phyloP scores from a whole-genome alignment of 208 protist genomes.

The Histomonas meleagridis region DNA sequence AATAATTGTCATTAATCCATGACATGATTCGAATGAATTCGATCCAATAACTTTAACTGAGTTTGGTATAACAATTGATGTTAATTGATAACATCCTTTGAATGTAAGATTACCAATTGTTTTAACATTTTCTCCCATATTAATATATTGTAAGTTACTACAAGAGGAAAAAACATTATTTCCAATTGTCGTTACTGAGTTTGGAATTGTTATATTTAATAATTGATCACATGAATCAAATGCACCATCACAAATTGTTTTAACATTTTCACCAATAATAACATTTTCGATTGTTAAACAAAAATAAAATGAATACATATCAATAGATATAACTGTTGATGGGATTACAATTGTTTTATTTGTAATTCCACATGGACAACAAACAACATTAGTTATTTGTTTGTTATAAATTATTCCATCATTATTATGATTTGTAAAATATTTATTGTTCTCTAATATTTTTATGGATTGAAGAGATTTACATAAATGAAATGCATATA shows the following conservation, averaged over 20 bases:
- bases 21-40: neutral
- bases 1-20: too few relatives aligned
- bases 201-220: neutral
- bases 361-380: too few relatives aligned
- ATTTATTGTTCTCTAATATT: too few relatives aligned
- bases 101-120: neutral
- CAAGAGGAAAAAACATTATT: neutral
- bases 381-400: too few relatives aligned
- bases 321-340: neutral
- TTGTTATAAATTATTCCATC: too few relatives aligned
- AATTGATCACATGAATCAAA: neutral
- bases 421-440: too few relatives aligned
- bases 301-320: neutral
- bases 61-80: neutral
- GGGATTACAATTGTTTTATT: too few relatives aligned
- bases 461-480: neutral
- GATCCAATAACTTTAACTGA: neutral
- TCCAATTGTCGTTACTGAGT: neutral
- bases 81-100: neutral
- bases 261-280: too few relatives aligned
- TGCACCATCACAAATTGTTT: too few relatives aligned
- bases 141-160: neutral
- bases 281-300: too few relatives aligned
- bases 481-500: neutral
- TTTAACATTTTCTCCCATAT: neutral